Evolutionary conservation across 805 yeast species (phyloP), one percentile per base, ranked within the genome.

Genomic region (Schwanniomyces occidentalis): DNA sequence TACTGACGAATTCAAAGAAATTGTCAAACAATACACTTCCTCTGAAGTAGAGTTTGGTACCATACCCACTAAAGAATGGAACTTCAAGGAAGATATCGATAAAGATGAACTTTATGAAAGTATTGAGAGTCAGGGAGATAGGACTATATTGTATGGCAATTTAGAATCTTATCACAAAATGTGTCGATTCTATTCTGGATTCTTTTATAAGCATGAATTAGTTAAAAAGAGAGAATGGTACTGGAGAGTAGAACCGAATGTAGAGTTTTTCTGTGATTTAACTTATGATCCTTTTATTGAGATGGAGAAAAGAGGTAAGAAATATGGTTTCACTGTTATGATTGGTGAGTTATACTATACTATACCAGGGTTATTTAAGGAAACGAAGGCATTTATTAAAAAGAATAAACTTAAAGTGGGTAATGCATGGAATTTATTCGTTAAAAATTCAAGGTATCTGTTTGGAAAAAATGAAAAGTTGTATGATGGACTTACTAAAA

Each of bases 221-320:
- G 82, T 91, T 27, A 60, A 61, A 32, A 73, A 78, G 40, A 72
- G 79, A 37, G 88, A 89, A 42, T 91, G 96, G 95, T 91, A 89
- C 62, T 90, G 97, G 96, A 73, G 98, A 37, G 88, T 93, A 8
- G 99, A 93, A 58, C 98, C 98, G 3, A 84, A 84, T 45, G 93
- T 91, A 25, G 82, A 85, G 45, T 88, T 87, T 54, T 88, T 73
- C 56, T 91, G 99, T 61, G 97, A 91, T 57, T 60, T 89, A 35
- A 83, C 95, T 0, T 88, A 90, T 61, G 98, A 91, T 61, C 95
- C 96, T 9, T 93, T 91, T 52, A 46, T 72, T 10, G 87, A 84
- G 49, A 88, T 91, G 97, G 75, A 75, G 32, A 68, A 65, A 31
- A 51, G 55, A 39, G 75, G 77, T 28, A 90, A 90, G 59, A 76